Base-by-base conservation (phyloP, 345 rosid species). In the Eucalyptus grandis region DNA sequence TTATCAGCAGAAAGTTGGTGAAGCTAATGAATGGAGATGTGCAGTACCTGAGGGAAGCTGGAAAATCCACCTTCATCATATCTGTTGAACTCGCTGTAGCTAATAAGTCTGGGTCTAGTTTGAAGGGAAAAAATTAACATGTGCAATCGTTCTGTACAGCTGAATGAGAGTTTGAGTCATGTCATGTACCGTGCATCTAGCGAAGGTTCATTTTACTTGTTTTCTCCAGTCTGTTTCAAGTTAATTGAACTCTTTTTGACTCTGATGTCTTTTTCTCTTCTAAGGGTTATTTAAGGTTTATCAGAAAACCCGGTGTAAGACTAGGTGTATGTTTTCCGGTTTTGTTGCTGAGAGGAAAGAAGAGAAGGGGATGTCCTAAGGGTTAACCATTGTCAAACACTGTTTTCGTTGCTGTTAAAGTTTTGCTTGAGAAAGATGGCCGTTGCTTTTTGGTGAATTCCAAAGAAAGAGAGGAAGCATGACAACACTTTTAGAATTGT, bases 1-100 rank as follows among this genome's bases (percentile, higher is more conserved):
- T 95, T 80, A 91, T 98, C 81, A 97, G 99, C 93, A 87, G 96
- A 90, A 97, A 95, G 88, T 91, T 98, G 89, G 93, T 95, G 89
- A 97, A 95, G 92, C 96, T 97, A 86, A 97, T 98, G 99, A 96
- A 94, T 87, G 99, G 99, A 92, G 99, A 94, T 91, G 97, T 95
- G 43, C 96, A 94, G 91, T 98, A 97, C 93, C 88, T 97, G 89
- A 95, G 97, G 92, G 98, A 97, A 93, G 96, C 96, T 19, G 97
- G 96, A 44, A 96, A 93, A 89, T 94, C 98, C 5, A 94, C 95
- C 89, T 94, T 95, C 92, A 94, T 95, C 72, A 72, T 96, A 89
- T 88, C 93, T 17, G 94, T 95, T 10, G 99, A 95, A 90, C 98
- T 95, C 49, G 99, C 99, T 67, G 97, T 95, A 34, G 94, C 95